These are phyloP conservation scores for Flaveria ramosissima DNA, from an alignment of 129 eudicot species.

Conservation along the genomic window DNA sequence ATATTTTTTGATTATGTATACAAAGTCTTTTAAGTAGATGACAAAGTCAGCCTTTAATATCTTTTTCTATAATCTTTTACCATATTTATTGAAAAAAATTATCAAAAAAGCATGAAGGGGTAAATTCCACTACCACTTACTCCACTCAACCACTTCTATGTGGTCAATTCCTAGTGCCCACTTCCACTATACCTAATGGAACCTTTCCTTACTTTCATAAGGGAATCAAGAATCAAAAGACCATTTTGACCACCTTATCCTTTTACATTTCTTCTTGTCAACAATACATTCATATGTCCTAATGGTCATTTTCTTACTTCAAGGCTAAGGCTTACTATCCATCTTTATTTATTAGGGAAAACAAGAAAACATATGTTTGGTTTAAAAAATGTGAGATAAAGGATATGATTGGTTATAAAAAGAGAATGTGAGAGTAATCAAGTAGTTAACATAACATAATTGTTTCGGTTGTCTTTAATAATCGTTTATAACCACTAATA, in stretches of 20 bases:
- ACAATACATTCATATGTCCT: constrained; percentile 26
- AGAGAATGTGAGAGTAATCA: too few relatives aligned
- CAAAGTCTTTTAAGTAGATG: background rate
- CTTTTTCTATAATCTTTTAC: background rate
- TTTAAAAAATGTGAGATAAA: background rate
- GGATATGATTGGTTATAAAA: background rate
- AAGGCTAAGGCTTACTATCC: constrained; percentile 12
- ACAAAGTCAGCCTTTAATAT: constrained; percentile 1
- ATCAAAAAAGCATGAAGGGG: background rate
- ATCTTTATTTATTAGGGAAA: background rate
- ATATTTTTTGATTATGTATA: background rate
- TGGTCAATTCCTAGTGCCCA: constrained; percentile 47
- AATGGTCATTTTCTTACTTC: constrained; percentile 22
- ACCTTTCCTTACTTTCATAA: constrained; percentile 39
- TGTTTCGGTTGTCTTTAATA: too few relatives aligned
- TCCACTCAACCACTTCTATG: constrained; percentile 27
- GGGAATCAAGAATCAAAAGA: constrained; percentile 32
- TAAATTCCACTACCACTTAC: constrained; percentile 29
- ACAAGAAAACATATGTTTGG: background rate
- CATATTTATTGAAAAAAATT: background rate
- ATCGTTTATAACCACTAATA: too few relatives aligned
- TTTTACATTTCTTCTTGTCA: constrained; percentile 30
- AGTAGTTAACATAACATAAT: too few relatives aligned
- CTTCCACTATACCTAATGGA: constrained; percentile 36
- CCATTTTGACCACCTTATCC: constrained; percentile 38